Percentiles rank a stretch among this genome's conserved stretches.
Conservation (phyloP, 1,139 yeast genomes). For the Saccharomyces pastorianus region DNA sequence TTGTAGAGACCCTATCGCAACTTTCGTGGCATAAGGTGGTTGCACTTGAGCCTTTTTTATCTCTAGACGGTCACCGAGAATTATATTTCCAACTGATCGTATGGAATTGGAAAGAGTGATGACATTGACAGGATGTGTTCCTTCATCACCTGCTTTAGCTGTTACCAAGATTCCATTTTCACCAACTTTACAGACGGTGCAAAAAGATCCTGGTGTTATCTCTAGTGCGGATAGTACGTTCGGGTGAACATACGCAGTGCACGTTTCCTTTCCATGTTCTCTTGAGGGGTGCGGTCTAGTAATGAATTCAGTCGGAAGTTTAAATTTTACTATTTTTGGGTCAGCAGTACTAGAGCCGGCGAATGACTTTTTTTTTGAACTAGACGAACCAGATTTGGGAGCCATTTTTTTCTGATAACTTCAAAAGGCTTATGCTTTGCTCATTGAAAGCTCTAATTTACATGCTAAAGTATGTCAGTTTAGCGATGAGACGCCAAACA, state of each 20-base stretch:
- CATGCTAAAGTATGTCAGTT: not conserved
- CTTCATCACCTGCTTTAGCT: conserved; percentile 36
- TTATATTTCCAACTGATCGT: conserved; percentile 47
- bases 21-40: conserved; percentile 42
- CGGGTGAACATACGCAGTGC: conserved; percentile 44
- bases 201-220: conserved; percentile 46
- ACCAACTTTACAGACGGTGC: conserved; percentile 43
- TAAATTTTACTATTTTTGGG: conserved; percentile 30
- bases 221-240: conserved; percentile 49
- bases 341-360: conserved; percentile 14
- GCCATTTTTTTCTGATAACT: conserved; percentile 17
- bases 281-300: conserved; percentile 45
- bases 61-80: conserved; percentile 66
- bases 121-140: conserved; percentile 38
- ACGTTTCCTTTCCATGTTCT: conserved; percentile 31
- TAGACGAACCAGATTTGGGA: conserved; percentile 21
- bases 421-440: not conserved
- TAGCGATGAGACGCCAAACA: not conserved
- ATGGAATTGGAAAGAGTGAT: conserved; percentile 43
- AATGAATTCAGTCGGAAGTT: conserved; percentile 40
- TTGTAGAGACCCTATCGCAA: conserved; percentile 29
- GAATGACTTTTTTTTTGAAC: conserved; percentile 27
- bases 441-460: not conserved
- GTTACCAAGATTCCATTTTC: conserved; percentile 43
- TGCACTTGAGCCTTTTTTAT: conserved; percentile 41